A percentile compares a stretch with the other conserved stretches of the same genome.
These are phyloP conservation scores for Acanthamoeba culbertsoni DNA, from an alignment of 208 protist species.

Conservation along the genomic window DNA sequence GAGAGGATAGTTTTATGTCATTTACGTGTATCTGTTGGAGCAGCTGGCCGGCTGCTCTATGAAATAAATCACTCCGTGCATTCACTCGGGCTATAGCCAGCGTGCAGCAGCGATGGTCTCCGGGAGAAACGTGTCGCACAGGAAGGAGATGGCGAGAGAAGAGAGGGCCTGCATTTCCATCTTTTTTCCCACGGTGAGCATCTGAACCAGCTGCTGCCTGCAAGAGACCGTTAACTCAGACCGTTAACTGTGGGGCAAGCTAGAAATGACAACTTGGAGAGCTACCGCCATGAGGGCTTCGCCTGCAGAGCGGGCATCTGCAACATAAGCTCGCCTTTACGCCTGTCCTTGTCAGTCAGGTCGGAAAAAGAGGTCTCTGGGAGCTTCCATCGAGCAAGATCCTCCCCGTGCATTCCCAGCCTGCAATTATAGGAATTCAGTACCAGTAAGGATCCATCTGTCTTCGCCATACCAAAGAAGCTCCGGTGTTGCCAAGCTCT, in stretches of 20 bases:
- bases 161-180: slow-evolving; percentile 30
- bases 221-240: no score
- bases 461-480: neutral
- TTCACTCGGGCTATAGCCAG: neutral
- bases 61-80: no score
- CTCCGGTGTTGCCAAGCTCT: slow-evolving; percentile 16
- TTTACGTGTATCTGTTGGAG: no score
- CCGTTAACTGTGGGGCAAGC: neutral
- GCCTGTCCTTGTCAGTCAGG: neutral
- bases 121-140: slow-evolving; percentile 36
- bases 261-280: neutral
- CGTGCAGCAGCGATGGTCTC: neutral
- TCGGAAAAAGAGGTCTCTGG: neutral
- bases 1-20: no score
- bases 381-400: neutral
- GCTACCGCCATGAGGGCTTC: slow-evolving; percentile 35
- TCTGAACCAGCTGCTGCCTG: neutral
- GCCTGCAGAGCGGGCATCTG: slow-evolving; percentile 22
- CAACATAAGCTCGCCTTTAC: slow-evolving; percentile 17
- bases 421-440: neutral
- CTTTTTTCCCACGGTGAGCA: neutral
- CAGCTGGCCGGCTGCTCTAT: no score
- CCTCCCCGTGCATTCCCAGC: neutral
- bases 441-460: no score
- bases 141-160: slow-evolving; percentile 24